Evolutionary conservation across 208 protist species (phyloP).

Genomic region (Crithidia fasciculata): DNA sequence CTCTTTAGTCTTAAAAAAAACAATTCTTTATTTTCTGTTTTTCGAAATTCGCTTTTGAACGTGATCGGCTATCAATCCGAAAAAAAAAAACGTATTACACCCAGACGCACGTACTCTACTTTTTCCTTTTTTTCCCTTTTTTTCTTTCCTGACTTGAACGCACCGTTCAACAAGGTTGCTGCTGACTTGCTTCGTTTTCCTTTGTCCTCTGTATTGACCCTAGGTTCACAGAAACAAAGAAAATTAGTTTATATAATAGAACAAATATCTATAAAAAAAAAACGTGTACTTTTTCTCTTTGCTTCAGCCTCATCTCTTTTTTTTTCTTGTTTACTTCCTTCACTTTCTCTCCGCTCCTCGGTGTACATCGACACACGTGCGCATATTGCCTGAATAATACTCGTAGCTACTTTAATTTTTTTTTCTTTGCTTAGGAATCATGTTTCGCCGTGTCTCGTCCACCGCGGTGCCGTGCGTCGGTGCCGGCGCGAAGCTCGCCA

Average conservation of each 20-base stretch:
- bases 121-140: constrained; percentile 24
- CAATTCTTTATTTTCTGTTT: too few species aligned
- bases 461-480: constrained; percentile 8
- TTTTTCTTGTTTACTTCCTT: constrained; percentile 15
- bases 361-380: too few species aligned
- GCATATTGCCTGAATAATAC: neutral
- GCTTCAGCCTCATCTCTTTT: neutral
- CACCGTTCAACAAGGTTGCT: neutral
- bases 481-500: constrained; percentile 4
- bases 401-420: constrained; percentile 16
- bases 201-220: too few species aligned
- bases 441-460: constrained; percentile 50
- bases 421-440: constrained; percentile 14
- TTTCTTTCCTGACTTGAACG: constrained; percentile 7
- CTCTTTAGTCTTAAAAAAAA: too few species aligned
- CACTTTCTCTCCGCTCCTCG: constrained; percentile 5
- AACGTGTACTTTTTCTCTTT: too few species aligned
- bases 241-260: too few species aligned
- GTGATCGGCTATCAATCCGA: too few species aligned
- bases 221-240: too few species aligned
- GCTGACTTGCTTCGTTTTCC: neutral
- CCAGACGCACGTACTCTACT: neutral
- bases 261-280: too few species aligned
- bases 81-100: too few species aligned
- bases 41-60: too few species aligned